Conservation (phyloP, 2,329 filamentous ascomycete species). For the Fusarium musae region DNA sequence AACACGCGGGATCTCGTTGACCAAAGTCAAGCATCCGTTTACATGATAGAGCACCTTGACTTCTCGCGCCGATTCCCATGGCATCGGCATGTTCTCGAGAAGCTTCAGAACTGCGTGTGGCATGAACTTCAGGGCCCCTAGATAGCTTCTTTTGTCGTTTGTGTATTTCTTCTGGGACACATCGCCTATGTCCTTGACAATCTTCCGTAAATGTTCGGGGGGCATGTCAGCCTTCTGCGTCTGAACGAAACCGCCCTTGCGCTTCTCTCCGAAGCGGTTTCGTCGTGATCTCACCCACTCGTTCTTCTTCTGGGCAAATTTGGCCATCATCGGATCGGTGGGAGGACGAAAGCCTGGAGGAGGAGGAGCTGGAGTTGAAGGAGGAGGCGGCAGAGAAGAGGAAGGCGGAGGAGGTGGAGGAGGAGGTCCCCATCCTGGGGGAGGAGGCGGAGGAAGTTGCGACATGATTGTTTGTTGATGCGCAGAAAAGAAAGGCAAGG, state of each 20-base stretch:
- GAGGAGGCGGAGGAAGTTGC: constrained; percentile 65
- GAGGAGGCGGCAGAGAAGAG: constrained; percentile 66
- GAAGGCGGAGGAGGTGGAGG: constrained; percentile 67
- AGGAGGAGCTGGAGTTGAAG: constrained; percentile 72
- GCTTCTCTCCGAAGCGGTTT: constrained; percentile 95
- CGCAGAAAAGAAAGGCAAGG: constrained; percentile 35
- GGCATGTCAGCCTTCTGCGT: constrained; percentile 99
- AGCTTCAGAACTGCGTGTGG: constrained; percentile 97
- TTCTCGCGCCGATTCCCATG: constrained; percentile 95
- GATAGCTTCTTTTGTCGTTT: constrained; percentile 96
- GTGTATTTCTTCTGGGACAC: constrained; percentile 99
- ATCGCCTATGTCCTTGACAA: constrained; percentile 98
- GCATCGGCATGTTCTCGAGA: constrained; percentile 99
- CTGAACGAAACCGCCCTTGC: constrained; percentile 95
- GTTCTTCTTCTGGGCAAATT: constrained; percentile 98
- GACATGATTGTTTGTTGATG: constrained; percentile 58
- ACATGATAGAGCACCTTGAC: constrained; percentile 99
- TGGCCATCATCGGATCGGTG: constrained; percentile 85
- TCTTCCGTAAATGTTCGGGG: constrained; percentile 96
- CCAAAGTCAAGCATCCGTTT: constrained; percentile 94
- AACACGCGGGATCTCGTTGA: constrained; percentile 95
- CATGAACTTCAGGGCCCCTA: constrained; percentile 99
- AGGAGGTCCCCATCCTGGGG: constrained; percentile 70
- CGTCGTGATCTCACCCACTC: constrained; percentile 95
- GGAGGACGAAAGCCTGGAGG: constrained; percentile 87